Evolutionary conservation across 2,329 filamentous ascomycete genomes (phyloP).

Genomic region (Raffaelea albimanens): DNA sequence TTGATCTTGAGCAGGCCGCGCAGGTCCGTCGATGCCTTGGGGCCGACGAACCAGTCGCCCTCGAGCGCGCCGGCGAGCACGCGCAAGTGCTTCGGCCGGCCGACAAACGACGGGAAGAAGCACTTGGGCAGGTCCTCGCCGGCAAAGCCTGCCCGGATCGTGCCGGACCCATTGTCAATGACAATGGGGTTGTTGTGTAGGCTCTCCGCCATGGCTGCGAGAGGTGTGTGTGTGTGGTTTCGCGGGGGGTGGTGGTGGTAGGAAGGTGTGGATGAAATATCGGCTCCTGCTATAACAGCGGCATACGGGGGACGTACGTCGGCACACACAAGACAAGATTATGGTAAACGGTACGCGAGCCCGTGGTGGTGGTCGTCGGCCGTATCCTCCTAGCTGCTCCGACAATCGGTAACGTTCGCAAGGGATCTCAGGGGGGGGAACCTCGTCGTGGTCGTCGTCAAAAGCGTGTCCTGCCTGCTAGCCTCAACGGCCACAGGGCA

Average conservation of each 20-base stretch:
- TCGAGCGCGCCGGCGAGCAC: conserved; percentile 95
- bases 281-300: background rate
- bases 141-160: conserved; percentile 92
- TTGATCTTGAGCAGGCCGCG: conserved; percentile 89
- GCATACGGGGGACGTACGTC: too few species aligned
- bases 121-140: conserved; percentile 94
- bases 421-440: background rate
- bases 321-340: too few species aligned
- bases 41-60: conserved; percentile 94
- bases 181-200: conserved; percentile 98
- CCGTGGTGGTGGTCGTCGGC: too few species aligned
- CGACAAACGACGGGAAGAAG: conserved; percentile 95
- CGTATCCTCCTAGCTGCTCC: too few species aligned
- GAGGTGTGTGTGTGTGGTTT: too few species aligned
- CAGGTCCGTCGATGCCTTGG: conserved; percentile 77
- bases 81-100: conserved; percentile 86
- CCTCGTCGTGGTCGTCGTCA: background rate
- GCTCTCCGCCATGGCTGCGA: conserved; percentile 50
- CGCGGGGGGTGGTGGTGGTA: background rate
- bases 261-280: background rate
- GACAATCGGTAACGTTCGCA: too few species aligned
- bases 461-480: conserved; percentile 3
- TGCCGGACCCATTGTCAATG: conserved; percentile 97
- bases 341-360: too few species aligned
- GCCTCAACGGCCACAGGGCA: conserved; percentile 9